phyloP scores from a whole-genome alignment of 768 basidiomycete genomes.

The Calocera cornea region DNA sequence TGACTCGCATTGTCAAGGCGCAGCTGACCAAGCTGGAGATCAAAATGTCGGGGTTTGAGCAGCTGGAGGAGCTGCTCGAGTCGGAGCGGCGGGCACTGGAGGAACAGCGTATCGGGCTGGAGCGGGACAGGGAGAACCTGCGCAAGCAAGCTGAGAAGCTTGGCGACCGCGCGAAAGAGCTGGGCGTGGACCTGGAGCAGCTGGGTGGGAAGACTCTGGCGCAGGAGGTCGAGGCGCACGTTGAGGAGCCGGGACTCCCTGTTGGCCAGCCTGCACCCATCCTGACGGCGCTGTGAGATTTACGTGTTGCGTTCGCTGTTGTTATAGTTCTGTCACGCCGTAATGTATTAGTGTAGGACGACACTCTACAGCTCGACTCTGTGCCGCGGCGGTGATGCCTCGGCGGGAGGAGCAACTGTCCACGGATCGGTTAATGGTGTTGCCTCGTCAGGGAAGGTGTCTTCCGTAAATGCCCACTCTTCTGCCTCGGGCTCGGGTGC shows the following conservation, averaged over 20 bases:
- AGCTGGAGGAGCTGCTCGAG: conserved; percentile 82
- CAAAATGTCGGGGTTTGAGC: conserved; percentile 90
- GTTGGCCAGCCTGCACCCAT: background rate
- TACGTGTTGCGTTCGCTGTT: background rate
- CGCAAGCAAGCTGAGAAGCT: conserved; percentile 19
- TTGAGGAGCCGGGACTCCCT: background rate
- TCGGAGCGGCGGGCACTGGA: conserved; percentile 79
- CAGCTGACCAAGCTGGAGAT: conserved; percentile 70
- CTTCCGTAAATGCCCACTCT: background rate
- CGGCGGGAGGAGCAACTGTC: background rate
- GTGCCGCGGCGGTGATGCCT: background rate
- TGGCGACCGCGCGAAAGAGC: conserved; percentile 19
- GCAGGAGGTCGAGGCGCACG: background rate
- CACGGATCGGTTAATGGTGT: background rate
- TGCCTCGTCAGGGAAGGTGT: background rate
- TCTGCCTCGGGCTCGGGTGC: background rate
- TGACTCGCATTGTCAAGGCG: conserved; percentile 64
- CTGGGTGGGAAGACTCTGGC: conserved; percentile 4
- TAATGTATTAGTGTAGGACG: conserved; percentile 1
- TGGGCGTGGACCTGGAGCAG: conserved; percentile 9
- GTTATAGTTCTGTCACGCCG: background rate
- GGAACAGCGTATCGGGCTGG: conserved; percentile 61
- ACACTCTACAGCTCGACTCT: background rate
- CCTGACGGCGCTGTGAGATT: background rate
- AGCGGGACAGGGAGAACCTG: conserved; percentile 46